These are phyloP conservation scores for Wallacemonas sp. DNA, from an alignment of 208 protist genomes.

Conservation along the genomic window DNA sequence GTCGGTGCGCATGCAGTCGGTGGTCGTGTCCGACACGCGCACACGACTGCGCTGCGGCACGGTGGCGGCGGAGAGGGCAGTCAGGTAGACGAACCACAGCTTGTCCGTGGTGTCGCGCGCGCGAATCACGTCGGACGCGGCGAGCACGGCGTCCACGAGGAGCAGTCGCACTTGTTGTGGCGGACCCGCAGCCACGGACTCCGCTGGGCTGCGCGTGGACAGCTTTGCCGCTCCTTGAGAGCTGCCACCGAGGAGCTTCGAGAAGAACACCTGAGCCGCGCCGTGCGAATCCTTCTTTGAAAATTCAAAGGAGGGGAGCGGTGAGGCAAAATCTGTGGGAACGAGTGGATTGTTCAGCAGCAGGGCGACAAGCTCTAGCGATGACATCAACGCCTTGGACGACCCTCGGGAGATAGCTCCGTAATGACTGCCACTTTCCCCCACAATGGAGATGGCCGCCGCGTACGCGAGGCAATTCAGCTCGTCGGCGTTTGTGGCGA, in stretches of 20 bases:
- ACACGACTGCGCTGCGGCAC: slow-evolving; percentile 48
- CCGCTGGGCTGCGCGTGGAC: slow-evolving; percentile 6
- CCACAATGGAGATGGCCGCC: slow-evolving; percentile 41
- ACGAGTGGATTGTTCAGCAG: slow-evolving; percentile 60
- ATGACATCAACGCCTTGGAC: slow-evolving; percentile 34
- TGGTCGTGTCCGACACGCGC: slow-evolving; percentile 7
- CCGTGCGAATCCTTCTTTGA: slow-evolving; percentile 28
- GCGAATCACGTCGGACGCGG: slow-evolving; percentile 33
- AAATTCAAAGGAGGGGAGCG: slow-evolving; percentile 36
- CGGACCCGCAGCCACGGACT: background rate
- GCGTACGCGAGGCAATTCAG: slow-evolving; percentile 57
- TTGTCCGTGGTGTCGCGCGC: slow-evolving; percentile 55
- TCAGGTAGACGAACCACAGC: slow-evolving; percentile 60
- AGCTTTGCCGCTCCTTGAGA: slow-evolving; percentile 7
- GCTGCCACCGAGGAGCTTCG: slow-evolving; percentile 43
- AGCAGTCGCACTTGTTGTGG: slow-evolving; percentile 35
- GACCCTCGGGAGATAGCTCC: slow-evolving; percentile 30
- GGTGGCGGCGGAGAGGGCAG: slow-evolving; percentile 53
- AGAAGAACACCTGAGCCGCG: slow-evolving; percentile 62
- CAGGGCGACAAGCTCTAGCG: slow-evolving; percentile 60
- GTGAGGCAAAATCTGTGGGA: slow-evolving; percentile 36
- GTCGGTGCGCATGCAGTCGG: slow-evolving; percentile 27
- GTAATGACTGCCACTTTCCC: slow-evolving; percentile 24
- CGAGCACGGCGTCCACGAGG: slow-evolving; percentile 69
- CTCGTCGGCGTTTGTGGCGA: slow-evolving; percentile 29